These are phyloP conservation scores for Solidago caesia DNA, from an alignment of 129 eudicot species.

Conservation along the genomic window DNA sequence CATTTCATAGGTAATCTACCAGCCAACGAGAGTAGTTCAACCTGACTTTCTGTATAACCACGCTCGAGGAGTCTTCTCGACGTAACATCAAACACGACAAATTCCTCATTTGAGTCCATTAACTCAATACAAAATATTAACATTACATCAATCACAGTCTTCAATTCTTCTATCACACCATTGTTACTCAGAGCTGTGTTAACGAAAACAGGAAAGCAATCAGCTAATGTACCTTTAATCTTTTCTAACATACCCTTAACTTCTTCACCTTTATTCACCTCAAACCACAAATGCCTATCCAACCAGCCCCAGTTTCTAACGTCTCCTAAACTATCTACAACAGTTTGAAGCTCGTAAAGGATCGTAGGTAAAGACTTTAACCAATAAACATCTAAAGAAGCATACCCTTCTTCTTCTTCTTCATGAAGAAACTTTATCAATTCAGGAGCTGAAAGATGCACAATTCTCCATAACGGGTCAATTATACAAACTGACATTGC, in stretches of 20 bases:
- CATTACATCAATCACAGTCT: constrained; percentile 23
- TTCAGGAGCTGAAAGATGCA: constrained; percentile 31
- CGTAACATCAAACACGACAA: constrained; percentile 21
- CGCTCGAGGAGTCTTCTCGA: constrained; percentile 21
- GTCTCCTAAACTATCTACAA: constrained; percentile 14
- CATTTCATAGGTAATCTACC: constrained; percentile 16
- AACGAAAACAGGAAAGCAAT: constrained; percentile 23
- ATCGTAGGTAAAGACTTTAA: constrained; percentile 27
- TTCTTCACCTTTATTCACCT: constrained; percentile 25
- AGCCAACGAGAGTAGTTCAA: constrained; percentile 24
- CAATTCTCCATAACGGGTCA: constrained; percentile 28
- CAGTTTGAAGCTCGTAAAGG: constrained; percentile 28
- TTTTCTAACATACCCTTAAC: constrained; percentile 17
- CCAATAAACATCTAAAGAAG: constrained; percentile 24
- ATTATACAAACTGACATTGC: constrained; percentile 31
- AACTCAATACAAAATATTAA: constrained; percentile 27
- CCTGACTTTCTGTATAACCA: constrained; percentile 25
- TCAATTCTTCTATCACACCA: constrained; percentile 21
- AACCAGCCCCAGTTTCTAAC: neutral
- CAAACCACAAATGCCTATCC: constrained; percentile 21
- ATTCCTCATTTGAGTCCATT: constrained; percentile 10
- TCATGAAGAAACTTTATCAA: constrained; percentile 21
- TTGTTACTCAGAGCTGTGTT: constrained; percentile 18
- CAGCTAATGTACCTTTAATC: constrained; percentile 15
- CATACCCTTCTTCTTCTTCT: constrained; percentile 19